Base-by-base conservation (phyloP, 2,329 filamentous ascomycete species). In the Arthrobotrys musiformis region DNA sequence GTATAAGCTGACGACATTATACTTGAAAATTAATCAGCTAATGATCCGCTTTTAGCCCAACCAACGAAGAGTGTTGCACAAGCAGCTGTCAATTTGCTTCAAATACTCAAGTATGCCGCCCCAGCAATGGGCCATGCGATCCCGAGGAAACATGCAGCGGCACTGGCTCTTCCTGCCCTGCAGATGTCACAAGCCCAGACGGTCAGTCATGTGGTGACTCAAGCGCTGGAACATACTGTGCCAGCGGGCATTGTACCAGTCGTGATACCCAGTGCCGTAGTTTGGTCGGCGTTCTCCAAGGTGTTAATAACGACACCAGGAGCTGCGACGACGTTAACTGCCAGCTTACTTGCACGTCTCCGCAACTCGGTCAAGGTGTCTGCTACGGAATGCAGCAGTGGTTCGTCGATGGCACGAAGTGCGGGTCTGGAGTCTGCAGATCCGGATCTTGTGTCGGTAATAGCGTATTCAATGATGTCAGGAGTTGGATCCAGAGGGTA, bases 201-300 rank as follows among this genome's bases (percentile, higher is more conserved):
- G 95, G 90, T 78, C 86, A 88, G 2, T 84, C 84, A 17, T 99
- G 95, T 82, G 93, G 93, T 37, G 52, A 77, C 8, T 11, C 42
- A 15, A 26, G 13, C 35, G 85, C 85, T 61, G 88, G 88, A 1
- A 87, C 98, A 33, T 85, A 88, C 33, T 99, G 95, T 82, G 93
- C 95, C 30, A 94, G 92, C 52, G 95, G 95, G 11, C 94, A 98
- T 84, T 99, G 95, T 84, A 99, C 95, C 2, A 95, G 92, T 64
- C 90, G 95, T 79, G 90, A 97, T 83, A 87, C 90, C 82, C 95
- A 99, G 85, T 99, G 95, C 85, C 90, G 91, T 83, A 91, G 90
- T 9, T 87, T 96, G 56, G 92, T 97, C 87, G 93, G 93, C 37
- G 89, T 88, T 28, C 77, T 78, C 17, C 88, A 91, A 78, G 91